Evolutionary conservation across 805 yeast genomes (phyloP).

Genomic region (Metschnikowia hibisci): DNA sequence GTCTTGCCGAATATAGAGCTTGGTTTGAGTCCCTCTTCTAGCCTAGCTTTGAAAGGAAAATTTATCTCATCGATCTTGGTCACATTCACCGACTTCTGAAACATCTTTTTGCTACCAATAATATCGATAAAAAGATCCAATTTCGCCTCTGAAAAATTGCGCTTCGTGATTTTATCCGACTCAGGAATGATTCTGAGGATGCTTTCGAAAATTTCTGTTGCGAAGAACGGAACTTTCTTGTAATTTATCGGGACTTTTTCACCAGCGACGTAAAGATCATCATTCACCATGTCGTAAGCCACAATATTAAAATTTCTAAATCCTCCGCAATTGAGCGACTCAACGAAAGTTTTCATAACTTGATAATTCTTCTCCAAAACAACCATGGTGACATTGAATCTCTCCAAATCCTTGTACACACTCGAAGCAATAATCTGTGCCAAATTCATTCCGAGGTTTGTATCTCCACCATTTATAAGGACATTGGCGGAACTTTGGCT

Average conservation of each 20-base stretch:
- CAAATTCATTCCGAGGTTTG: slow-evolving; percentile 34
- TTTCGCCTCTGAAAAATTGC: slow-evolving; percentile 25
- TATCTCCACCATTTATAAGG: slow-evolving; percentile 43
- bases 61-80: slow-evolving; percentile 27
- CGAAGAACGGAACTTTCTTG: slow-evolving; percentile 38
- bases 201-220: slow-evolving; percentile 34
- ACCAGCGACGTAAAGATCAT: slow-evolving; percentile 34
- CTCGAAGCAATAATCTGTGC: slow-evolving; percentile 32
- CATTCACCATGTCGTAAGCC: slow-evolving; percentile 32
- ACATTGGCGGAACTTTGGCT: slow-evolving; percentile 24
- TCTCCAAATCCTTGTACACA: slow-evolving; percentile 21
- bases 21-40: slow-evolving; percentile 11
- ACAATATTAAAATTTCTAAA: slow-evolving; percentile 24
- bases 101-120: slow-evolving; percentile 36
- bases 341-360: slow-evolving; percentile 21
- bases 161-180: slow-evolving; percentile 17
- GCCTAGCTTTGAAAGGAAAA: slow-evolving; percentile 25
- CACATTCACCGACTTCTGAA: slow-evolving; percentile 30
- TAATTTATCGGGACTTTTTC: slow-evolving; percentile 31
- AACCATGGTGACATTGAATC: slow-evolving; percentile 29
- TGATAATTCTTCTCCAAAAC: slow-evolving; percentile 22
- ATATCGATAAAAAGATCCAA: slow-evolving; percentile 38
- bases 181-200: slow-evolving; percentile 24
- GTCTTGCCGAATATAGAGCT: slow-evolving; percentile 22
- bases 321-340: slow-evolving; percentile 18